These are phyloP conservation scores for Kodamaea sp. DNA, from an alignment of 1,139 yeast species.

Conservation along the genomic window DNA sequence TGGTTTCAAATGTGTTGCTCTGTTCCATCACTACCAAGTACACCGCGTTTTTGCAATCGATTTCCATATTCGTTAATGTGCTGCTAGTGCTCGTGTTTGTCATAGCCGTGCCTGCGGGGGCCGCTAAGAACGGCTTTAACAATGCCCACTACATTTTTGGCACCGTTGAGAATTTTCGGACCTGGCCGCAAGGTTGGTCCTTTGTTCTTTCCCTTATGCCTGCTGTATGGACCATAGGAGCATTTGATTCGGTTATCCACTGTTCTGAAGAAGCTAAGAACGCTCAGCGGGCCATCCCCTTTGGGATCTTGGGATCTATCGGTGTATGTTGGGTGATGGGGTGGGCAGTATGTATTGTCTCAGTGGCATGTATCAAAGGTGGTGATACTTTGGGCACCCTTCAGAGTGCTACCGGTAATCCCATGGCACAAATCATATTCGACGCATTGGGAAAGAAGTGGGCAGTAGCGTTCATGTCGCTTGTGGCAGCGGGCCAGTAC, in stretches of 20 bases:
- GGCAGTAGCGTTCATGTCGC: slow-evolving; percentile 65
- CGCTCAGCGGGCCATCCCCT: slow-evolving; percentile 30
- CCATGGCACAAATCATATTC: slow-evolving; percentile 65
- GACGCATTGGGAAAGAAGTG: slow-evolving; percentile 69
- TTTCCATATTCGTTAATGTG: slow-evolving; percentile 58
- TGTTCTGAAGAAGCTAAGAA: slow-evolving; percentile 33
- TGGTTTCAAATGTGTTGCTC: slow-evolving; percentile 27
- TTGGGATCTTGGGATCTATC: slow-evolving; percentile 49
- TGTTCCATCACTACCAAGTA: slow-evolving; percentile 36
- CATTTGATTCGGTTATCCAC: slow-evolving; percentile 34
- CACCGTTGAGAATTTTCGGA: slow-evolving; percentile 52
- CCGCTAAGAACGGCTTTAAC: slow-evolving; percentile 38
- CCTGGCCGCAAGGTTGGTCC: slow-evolving; percentile 69
- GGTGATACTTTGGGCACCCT: slow-evolving; percentile 46
- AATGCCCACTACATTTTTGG: slow-evolving; percentile 47
- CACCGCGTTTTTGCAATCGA: slow-evolving; percentile 59
- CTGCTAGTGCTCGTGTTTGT: slow-evolving; percentile 59
- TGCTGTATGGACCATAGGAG: slow-evolving; percentile 35
- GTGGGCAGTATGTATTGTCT: slow-evolving; percentile 55
- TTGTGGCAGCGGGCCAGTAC: slow-evolving; percentile 61
- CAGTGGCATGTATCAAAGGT: slow-evolving; percentile 52
- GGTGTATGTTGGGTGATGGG: slow-evolving; percentile 63
- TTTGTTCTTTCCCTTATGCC: slow-evolving; percentile 30
- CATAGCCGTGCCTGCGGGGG: slow-evolving; percentile 66
- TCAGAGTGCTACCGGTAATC: slow-evolving; percentile 49